Evolutionary conservation across 2,329 filamentous ascomycete species (phyloP), one percentile per base, ranked within the genome.

Genomic region (Dothideomycetes sp.): DNA sequence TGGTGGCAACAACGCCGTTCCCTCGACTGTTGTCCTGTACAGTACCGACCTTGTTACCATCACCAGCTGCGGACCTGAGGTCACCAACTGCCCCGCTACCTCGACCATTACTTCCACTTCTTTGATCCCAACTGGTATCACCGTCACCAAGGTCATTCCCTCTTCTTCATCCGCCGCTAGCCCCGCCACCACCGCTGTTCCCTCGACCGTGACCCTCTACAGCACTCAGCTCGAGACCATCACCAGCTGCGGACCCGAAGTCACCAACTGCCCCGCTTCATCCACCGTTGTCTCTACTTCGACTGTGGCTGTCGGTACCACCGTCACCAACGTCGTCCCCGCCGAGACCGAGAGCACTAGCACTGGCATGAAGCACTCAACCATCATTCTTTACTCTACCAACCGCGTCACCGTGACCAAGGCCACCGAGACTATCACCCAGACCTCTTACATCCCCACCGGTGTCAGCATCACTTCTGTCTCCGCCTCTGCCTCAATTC

Each of bases 241-340:
- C 47, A 57, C 53, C 45, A 53, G 59, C 49, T 61, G 59, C 49
- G 55, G 54, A 16, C 51, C 57, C 18, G 51, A 48, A 35, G 54
- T 54, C 18, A 54, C 52, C 22, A 47, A 53, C 47, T 60, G 56
- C 36, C 57, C 58, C 18, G 52, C 51, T n/a, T 31, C 29, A 2
- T 29, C 28, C n/a, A 34, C 24, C 17, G 18, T 35, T 9, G 19
- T 35, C 25, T 1, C 13, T 16, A 32, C 31, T n/a, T 31, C 23
- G 3, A 19, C 33, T 3, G 20, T 43, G 12, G 23, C 33, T 13
- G 32, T 32, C 9, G 25, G 8, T 3, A 30, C 33, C 28, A 3
- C 19, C 19, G 40, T 31, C 1, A 32, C 33, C 17, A 44, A 17
- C 34, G 23, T 38, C 8, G 15, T 28, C 22, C 24, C 41, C 28